A percentile compares a stretch with the other conserved stretches of the same genome.
phyloP scores from a whole-genome alignment of 139 green algal genomes.

The Ulvella scutata region DNA sequence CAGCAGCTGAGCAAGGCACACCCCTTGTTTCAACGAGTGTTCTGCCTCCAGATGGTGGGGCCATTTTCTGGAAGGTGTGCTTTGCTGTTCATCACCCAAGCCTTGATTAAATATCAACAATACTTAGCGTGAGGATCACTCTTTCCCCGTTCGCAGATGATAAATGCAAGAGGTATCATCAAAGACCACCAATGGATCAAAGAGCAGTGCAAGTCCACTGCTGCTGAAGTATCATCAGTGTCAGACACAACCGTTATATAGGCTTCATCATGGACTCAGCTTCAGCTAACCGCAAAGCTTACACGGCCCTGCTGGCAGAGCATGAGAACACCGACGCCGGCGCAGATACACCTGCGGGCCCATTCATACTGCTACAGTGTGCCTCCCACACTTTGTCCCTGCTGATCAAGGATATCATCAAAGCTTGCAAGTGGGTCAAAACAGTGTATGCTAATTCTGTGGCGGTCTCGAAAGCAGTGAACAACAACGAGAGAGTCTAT shows the following conservation, averaged over 20 bases:
- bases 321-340: background rate
- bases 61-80: background rate
- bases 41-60: background rate
- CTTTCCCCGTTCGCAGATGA: too few relatives aligned
- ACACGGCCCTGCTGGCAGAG: background rate
- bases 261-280: background rate
- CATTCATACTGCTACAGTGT: background rate
- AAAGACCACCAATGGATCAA: background rate
- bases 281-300: background rate
- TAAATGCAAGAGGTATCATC: background rate
- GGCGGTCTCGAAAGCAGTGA: background rate
- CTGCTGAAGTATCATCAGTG: background rate
- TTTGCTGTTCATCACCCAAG: background rate
- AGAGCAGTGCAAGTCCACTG: background rate
- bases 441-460: background rate
- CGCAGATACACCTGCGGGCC: background rate
- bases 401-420: background rate
- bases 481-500: background rate
- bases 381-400: background rate
- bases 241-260: background rate
- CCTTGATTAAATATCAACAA: background rate
- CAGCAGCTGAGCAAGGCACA: background rate
- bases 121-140: too few relatives aligned
- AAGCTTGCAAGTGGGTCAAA: background rate
- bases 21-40: background rate